Base-by-base conservation (phyloP, 371 early-diverging fungal species). In the Mortierella sp. region DNA sequence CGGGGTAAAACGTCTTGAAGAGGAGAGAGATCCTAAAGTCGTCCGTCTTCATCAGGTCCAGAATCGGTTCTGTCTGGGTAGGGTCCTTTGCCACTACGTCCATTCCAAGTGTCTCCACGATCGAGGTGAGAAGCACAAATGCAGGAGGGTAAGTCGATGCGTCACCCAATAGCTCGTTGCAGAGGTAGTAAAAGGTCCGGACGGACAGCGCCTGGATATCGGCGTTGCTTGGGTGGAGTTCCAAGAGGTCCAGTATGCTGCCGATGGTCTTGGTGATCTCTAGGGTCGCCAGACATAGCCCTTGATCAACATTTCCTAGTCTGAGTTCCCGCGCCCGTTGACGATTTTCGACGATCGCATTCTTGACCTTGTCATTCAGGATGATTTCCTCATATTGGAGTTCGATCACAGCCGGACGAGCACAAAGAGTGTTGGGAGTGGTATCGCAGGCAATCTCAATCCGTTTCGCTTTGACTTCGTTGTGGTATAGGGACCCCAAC, bases 401-500 rank as follows among this genome's bases (percentile, higher is more conserved):
- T 38, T 81, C 80, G n/a, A 89, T 80, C 11, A 70, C 73, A 0
- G 90, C 89, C 1, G 89, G 88, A 11, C 80, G 76, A 38, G 83
- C 81, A 75, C 91, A 91, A 1, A 74, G 76, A 0, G 80, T 68
- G 57, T 85, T 80, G 6, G 89, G 89, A 1, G 87, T 79, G n/a
- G 81, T 84, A 24, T 79, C 77, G 38, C 91, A 91, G 3, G 89
- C 80, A 16, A 88, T 82, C 34, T 88, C 84, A 31, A 90, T 38
- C 19, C 80, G 79, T 11, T 84, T 68, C 4, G 74, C 82, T 28
- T 71, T 80, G 31, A 84, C 50, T 31, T 82, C 87, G 70, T 88
- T 86, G 13, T 80, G 77, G 34, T 90, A 89, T 0, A 90, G 79
- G 1, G 71, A 65, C 6, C 77, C 78, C 52, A 91, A 76, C 26